Base-by-base conservation (phyloP, 129 eudicot genomes). In the Chrysanthemum seticuspe region DNA sequence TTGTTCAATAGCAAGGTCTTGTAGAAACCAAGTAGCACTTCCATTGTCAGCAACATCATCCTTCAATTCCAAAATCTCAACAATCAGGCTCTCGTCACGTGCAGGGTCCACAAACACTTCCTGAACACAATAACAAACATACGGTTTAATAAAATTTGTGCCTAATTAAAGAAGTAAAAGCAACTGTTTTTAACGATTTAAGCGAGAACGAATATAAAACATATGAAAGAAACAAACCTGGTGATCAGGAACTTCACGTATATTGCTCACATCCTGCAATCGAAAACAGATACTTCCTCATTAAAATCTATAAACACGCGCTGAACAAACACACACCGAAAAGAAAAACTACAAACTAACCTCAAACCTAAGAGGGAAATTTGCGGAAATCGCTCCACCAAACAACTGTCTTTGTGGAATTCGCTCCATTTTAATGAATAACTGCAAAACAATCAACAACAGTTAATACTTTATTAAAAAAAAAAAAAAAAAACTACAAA, bases 1-100 rank as follows among this genome's bases (percentile, higher is more conserved):
- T 81, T 94, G 98, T 84, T 90, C 98, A 23, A 61, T 70, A 75
- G 96, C 97, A 58, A 90, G 96, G 83, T 94, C 98, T 82, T 86
- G 93, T 66, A 94, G 87, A 78, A 94, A 94, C 98, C 97, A 94
- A 1, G 89, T 83, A 55, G 96, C 98, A 78, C 98, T 94, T 67
- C 89, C 91, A 55, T 80, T 63, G 68, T 94, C 98, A 18, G 83
- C 77, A 15, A 94, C 96, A 50, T 88, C 97, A 27, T 62, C 36
- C 73, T 94, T 94, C 80, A 90, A 61, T 65, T 94, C 98, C 56
- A 90, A 75, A 10, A 94, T 83, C 83, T 94, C 97, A 62, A 94
- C 56, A 72, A 94, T 83, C 79, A 94, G 73, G 82, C 96, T 94
- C 74, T 94, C 98, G 34, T 90, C 98, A 21, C 93, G 87, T 12